Evolutionary conservation across 2,329 filamentous ascomycete genomes (phyloP).

Genomic region (Fusarium palustre): DNA sequence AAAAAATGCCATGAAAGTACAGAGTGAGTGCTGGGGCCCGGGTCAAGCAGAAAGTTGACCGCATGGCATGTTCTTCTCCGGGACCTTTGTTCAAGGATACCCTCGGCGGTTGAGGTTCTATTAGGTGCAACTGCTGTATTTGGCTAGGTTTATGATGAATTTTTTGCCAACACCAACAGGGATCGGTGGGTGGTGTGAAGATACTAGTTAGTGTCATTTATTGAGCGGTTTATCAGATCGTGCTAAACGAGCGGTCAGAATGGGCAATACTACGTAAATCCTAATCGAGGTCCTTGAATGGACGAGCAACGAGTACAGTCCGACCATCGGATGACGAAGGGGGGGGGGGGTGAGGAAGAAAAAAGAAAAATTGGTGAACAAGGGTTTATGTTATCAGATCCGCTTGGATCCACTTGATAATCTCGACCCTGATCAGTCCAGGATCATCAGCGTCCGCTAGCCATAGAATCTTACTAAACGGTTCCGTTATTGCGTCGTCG

Average conservation of each 20-base stretch:
- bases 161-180: background rate
- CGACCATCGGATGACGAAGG: slow-evolving; percentile 25
- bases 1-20: background rate
- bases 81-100: background rate
- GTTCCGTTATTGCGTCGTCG: slow-evolving; percentile 17
- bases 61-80: background rate
- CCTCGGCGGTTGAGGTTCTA: background rate
- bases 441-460: slow-evolving; percentile 16
- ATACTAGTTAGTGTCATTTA: background rate
- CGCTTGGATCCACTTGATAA: slow-evolving; percentile 35
- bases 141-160: slow-evolving; percentile 3
- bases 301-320: background rate
- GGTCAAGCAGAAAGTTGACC: background rate
- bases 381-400: slow-evolving; percentile 46
- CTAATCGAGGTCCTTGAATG: background rate
- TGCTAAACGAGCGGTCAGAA: slow-evolving; percentile 22
- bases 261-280: slow-evolving; percentile 1
- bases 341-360: slow-evolving; percentile 14
- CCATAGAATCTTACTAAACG: slow-evolving; percentile 12
- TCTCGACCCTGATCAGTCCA: slow-evolving; percentile 16
- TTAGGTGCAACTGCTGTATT: background rate
- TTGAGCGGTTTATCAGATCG: slow-evolving; percentile 42
- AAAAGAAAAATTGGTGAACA: background rate
- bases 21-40: no score
- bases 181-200: background rate